Evolutionary conservation across 805 yeast genomes (phyloP), one percentile per base, ranked within the genome.

Genomic region (Barnettozyma sucrosica): DNA sequence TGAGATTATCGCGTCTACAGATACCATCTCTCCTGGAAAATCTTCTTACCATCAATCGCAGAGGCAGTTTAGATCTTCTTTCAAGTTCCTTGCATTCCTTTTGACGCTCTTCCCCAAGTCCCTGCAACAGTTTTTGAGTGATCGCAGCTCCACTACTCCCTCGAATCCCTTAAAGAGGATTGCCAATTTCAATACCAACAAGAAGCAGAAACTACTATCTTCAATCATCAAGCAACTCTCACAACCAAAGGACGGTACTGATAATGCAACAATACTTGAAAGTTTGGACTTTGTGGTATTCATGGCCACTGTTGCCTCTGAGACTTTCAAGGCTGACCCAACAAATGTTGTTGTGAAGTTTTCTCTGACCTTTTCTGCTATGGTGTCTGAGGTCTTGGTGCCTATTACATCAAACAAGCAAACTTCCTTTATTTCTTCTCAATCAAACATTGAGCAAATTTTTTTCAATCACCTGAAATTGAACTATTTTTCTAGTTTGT

Each of bases 221-320:
- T 55, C 44, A 23, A 56, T 58, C 1, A 36, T 52, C 21, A 55
- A 58, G 46, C 46, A 45, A 7, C 34, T 59, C 23, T 54, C 55
- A 5, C 59, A 54, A 25, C 43, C 45, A 11, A 43, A 52, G 43
- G 63, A 58, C 16, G 14, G 56, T 1, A 38, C 47, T 13, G 64
- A 61, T 20, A 59, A 58, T 36, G 41, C 50, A 6, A 16, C 56
- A 2, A 54, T 59, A 2, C 42, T 61, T 42, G 64, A 61, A 41
- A 51, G 59, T 25, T 58, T 66, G 5, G 66, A 63, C 26, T 57
- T 67, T 42, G 46, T 71, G 42, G 59, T 64, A 6, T 58, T 55
- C 8, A 51, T 70, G n/a, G 51, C 70, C 33, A 48, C 58, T 24
- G 58, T 67, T 28, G 71, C 72, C 7, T 55, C 67, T 16, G 59